Base-by-base conservation (phyloP, 176 grass and related monocot genomes). In the Aegilops bicornis region DNA sequence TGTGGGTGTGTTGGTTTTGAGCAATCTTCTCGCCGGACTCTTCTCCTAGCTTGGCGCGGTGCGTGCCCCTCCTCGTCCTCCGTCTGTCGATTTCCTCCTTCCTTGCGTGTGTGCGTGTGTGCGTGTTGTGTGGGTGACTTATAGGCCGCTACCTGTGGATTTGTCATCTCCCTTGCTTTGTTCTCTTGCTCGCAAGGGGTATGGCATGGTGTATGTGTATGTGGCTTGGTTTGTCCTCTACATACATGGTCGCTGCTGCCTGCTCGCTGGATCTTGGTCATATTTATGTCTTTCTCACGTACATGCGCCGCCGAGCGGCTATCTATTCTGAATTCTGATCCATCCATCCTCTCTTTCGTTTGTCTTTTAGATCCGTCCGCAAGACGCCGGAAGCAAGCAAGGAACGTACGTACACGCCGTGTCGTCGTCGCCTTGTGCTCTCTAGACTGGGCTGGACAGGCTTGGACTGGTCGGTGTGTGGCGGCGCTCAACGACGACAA, bases 321-420 rank as follows among this genome's bases (percentile, higher is more conserved):
- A 37, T 52, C 48, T 52, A 17, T 52, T 3, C 36, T 23, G 43
- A 52, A 52, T n/a, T 31, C 64, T 69, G 39, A 36, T 39, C 70
- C 62, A 64, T 73, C 10, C 24, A 35, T 64, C 35, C 40, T 20
- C 64, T 13, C 40, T 67, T 68, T 58, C 77, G 71, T 37, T 87
- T 90, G 91, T 88, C 85, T 73, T 83, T 35, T 76, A 93, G 88
- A 82, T 85, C 87, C 82, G 17, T 82, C 87, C 82, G 17, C 73
- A 84, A 83, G 85, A 88, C 63, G 63, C 82, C 60, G 82, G 86
- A 19, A 33, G 75, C 15, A n/a, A 74, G 79, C 73, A 80, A 33
- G 66, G 63, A 13, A 11, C 61, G 73, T 64, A 69, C 8, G 45
- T 78, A 52, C 45, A 62, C 11, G 56, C 76, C 89, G 62, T 84